These are phyloP conservation scores for Pleurostoma richardsiae DNA, from an alignment of 2,329 filamentous ascomycete species.

Conservation along the genomic window DNA sequence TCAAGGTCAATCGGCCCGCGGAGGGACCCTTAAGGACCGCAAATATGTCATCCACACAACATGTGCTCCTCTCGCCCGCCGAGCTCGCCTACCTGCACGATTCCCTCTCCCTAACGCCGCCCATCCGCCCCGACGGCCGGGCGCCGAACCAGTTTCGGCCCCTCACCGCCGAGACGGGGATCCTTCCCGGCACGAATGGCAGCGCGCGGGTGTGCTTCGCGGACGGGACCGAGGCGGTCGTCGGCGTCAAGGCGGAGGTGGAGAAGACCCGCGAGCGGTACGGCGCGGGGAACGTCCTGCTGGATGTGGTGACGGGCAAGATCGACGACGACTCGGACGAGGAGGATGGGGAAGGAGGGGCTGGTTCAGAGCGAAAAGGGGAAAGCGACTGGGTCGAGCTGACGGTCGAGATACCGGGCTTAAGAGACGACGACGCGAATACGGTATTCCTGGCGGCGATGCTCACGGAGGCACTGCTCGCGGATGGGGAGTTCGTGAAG, in stretches of 20 bases:
- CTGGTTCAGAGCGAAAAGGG: constrained; percentile 30
- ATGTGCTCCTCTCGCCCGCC: constrained; percentile 81
- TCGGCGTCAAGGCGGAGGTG: constrained; percentile 92
- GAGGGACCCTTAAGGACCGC: no score
- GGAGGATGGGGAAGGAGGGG: constrained; percentile 33
- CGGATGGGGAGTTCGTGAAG: constrained; percentile 62
- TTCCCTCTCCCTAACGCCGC: constrained; percentile 74
- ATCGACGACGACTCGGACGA: constrained; percentile 23
- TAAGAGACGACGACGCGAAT: constrained; percentile 84
- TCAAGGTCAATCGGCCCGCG: no score
- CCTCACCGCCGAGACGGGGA: constrained; percentile 81
- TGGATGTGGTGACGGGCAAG: constrained; percentile 12
- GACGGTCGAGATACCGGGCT: constrained; percentile 84
- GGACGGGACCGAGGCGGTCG: constrained; percentile 92
- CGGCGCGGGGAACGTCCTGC: constrained; percentile 18
- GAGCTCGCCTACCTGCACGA: constrained; percentile 94
- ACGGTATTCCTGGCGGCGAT: constrained; percentile 85
- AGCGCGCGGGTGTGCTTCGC: constrained; percentile 91
- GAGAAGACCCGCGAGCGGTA: constrained; percentile 55
- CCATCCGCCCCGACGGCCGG: constrained; percentile 86
- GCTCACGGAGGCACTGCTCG: constrained; percentile 80
- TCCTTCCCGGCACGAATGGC: constrained; percentile 85
- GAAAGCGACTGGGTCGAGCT: constrained; percentile 78
- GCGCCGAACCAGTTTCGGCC: constrained; percentile 82
- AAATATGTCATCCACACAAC: constrained; percentile 30